Evolutionary conservation across 2,329 filamentous ascomycete genomes (phyloP).

Genomic region (Monosporascus sp.): DNA sequence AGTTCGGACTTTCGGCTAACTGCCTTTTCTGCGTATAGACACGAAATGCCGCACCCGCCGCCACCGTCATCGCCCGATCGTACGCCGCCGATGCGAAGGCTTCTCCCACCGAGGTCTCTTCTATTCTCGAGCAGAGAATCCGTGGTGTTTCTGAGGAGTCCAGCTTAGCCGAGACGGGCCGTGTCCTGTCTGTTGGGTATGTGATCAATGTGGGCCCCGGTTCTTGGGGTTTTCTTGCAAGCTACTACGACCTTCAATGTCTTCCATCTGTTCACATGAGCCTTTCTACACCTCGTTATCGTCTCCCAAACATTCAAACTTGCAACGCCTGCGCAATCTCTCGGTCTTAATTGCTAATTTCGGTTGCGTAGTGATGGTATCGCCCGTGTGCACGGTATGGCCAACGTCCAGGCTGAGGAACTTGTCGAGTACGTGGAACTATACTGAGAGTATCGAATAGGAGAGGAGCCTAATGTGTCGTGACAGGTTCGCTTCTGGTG

Average conservation of each 20-base stretch:
- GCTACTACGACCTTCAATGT: not conserved
- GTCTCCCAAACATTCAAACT: not conserved
- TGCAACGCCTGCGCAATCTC: constrained; percentile 1
- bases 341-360: constrained; percentile 18
- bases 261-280: not conserved
- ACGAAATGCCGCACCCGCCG: constrained; percentile 79
- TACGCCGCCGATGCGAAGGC: constrained; percentile 96
- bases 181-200: constrained; percentile 98
- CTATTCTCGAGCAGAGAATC: constrained; percentile 98
- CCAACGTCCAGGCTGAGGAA: constrained; percentile 99
- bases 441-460: not conserved
- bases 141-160: constrained; percentile 97
- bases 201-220: constrained; percentile 34
- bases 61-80: constrained; percentile 73
- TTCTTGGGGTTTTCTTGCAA: constrained; percentile 19
- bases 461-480: not conserved
- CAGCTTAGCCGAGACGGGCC: constrained; percentile 94
- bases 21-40: constrained; percentile 57
- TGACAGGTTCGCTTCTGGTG: constrained; percentile 90
- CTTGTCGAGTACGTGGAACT: constrained; percentile 84
- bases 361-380: constrained; percentile 87
- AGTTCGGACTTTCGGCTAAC: constrained; percentile 52
- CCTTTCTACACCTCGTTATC: not conserved
- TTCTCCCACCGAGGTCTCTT: constrained; percentile 94
- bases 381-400: constrained; percentile 98